Base-by-base conservation (phyloP, 306 rosid species). In the Astragalus glycyphyllos region DNA sequence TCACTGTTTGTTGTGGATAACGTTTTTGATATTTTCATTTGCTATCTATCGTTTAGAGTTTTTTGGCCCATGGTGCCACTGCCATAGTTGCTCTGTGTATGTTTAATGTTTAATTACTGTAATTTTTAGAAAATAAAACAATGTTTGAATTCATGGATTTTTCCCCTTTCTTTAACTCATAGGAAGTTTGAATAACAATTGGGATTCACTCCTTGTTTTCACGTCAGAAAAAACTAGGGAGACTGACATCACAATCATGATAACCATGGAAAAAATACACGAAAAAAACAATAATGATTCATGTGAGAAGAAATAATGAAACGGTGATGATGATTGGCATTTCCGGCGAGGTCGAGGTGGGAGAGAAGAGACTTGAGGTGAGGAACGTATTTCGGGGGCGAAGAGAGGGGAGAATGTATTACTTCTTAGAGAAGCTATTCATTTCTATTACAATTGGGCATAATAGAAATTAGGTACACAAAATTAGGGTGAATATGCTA, bases 331-430 rank as follows among this genome's bases (percentile, higher is more conserved):
- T 79, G 77, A 16, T 65, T 58, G 6, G 60, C 14, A 41, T 72
- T 81, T 2, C 73, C 79, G 11, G 96, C 67, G 61, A 89, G 91
- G 70, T 91, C 95, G 58, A 94, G 89, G 42, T 87, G 96, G 8
- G 92, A 89, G 77, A 94, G 90, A 32, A 94, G 84, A 8, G 95
- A 70, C 17, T 71, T 76, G 53, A 94, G 88, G 13, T 95, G 84
- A 12, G 97, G 97, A 69, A 91, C 97, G 12, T n/a, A n/a, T n/a
- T n/a, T n/a, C n/a, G n/a, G n/a, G n/a, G n/a, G n/a, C n/a, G n/a
- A n/a, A n/a, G n/a, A n/a, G n/a, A n/a, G n/a, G n/a, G n/a, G n/a
- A n/a, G n/a, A n/a, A n/a, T n/a, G n/a, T n/a, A n/a, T n/a, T n/a
- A n/a, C n/a, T n/a, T n/a, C n/a, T n/a, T n/a, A n/a, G n/a, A n/a